Evolutionary conservation across 345 rosid genomes (phyloP), one percentile per base, ranked within the genome.

Genomic region (Eucalyptus erythrocorys): DNA sequence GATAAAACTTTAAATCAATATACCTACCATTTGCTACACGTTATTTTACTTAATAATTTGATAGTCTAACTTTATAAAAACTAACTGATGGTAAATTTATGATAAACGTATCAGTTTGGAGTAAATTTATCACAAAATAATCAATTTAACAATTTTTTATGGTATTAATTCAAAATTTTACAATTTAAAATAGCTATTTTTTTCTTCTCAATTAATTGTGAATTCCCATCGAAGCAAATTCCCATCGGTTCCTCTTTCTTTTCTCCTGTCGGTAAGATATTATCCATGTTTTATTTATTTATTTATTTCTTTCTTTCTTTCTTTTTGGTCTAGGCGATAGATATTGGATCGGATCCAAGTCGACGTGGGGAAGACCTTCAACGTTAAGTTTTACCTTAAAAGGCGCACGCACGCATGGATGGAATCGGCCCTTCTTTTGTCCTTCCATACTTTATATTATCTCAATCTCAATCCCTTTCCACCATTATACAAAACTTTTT

Each of bases 21-120:
- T 13, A 30, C 2, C 0, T 0, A 0, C 12, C 2, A 12, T 0
- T 12, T 3, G 0, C 2, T 15, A 12, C 4, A 13, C 0, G 0
- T 0, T 30, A 61, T 27, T 4, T 13, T 27, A 12, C 16, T 59
- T 0, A 27, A 11, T 11, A 59, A 59, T 13, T 13, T 61, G n/a
- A 61, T 0, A 1, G 0, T 61, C 6, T 1, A 30, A 6, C 14
- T 13, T 61, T 13, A 30, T 3, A 0, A 1, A 12, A 12, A 61
- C 17, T 30, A 30, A 61, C 0, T 0, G 4, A 12, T 4, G 0
- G 0, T 61, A 6, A 27, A 27, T 27, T 61, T 6, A 5, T 61
- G 8, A 61, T 3, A 13, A 27, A 6, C 0, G 0, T 12, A 27
- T 0, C 0, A 5, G 0, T 12, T 27, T 59, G 0, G 1, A 0